Percentiles rank a stretch among this genome's conserved stretches.
These are phyloP conservation scores for Porcisia deanei DNA, from an alignment of 208 protist species.

Conservation along the genomic window DNA sequence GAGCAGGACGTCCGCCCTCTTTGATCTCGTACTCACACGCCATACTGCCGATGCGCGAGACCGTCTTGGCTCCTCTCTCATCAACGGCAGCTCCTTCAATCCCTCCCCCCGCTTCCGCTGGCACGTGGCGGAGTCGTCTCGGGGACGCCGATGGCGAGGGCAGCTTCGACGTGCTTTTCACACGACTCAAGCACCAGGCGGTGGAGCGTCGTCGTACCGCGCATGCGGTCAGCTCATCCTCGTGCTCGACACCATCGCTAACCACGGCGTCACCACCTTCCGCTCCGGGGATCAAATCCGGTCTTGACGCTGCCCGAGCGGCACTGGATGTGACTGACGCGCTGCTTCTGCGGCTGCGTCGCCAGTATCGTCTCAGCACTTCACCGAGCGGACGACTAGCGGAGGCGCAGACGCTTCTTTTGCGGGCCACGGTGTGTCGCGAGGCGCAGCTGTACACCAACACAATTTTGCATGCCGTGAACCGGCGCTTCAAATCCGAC, in stretches of 20 bases:
- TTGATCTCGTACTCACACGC: conserved; percentile 11
- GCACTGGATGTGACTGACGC: conserved; percentile 16
- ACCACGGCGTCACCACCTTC: background rate
- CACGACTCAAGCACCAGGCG: conserved; percentile 29
- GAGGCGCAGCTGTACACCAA: conserved; percentile 21
- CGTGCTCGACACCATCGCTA: conserved; percentile 1
- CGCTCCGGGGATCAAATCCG: background rate
- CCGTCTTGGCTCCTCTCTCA: background rate
- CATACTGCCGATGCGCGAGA: conserved; percentile 8
- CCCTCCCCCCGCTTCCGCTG: background rate
- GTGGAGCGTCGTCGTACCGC: conserved; percentile 6
- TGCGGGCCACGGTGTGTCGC: conserved; percentile 21
- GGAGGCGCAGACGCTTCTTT: conserved; percentile 20
- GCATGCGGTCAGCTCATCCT: background rate
- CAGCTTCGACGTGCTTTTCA: conserved; percentile 20
- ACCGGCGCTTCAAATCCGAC: background rate
- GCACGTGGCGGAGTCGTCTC: background rate
- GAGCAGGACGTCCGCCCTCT: background rate
- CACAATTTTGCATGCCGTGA: background rate
- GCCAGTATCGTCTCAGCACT: conserved; percentile 21
- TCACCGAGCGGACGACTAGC: conserved; percentile 9
- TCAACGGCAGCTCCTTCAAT: background rate
- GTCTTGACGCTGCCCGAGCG: conserved; percentile 17
- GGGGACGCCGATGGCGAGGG: conserved; percentile 9
- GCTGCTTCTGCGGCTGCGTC: conserved; percentile 22